Base-by-base conservation (phyloP, 169 alveolate species). In the Cytauxzoon felis region DNA sequence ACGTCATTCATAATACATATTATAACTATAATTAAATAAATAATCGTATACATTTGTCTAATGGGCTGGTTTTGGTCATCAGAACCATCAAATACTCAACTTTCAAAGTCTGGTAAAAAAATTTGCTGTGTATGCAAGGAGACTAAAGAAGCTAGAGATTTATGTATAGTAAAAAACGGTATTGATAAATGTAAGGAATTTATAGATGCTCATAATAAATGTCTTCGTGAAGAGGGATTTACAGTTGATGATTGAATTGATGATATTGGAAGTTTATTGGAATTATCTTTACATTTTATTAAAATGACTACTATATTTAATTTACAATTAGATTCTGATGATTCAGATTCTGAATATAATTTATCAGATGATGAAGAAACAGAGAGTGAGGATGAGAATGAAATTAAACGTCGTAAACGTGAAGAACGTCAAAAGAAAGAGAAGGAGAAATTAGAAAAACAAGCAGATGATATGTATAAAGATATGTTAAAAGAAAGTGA, bases 71-170 rank as follows among this genome's bases (percentile, higher is more conserved):
- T 24, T 29, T 19, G 23, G 45, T 52, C 78, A 13, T 16, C 38
- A 7, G 34, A 33, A 11, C 5, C 57, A 16, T 42, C 41, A 32
- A 9, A 42, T 13, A 16, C 64, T 8, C n/a, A 45, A n/a, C 13
- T 42, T 5, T 43, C 49, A 49, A 23, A 47, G 49, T 56, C 48
- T 13, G 76, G 76, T 29, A 84, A 84, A 50, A 51, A 51, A 36
- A 68, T 71, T 13, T 84, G 91, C 48, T 84, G 91, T 33, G 91
- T 84, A 24, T 84, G 91, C 29, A 67, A 79, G 62, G 91, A 84
- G 51, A 84, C 91, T 18, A 84, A 79, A 80, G 67, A 62, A 26
- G 84, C 87, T 13, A 66, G 91, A 71, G 91, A 84, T 47, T 78
- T 68, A 29, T 84, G 91, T 41, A 79, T 84, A 29, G 80, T 83